Percentiles rank a stretch among this genome's conserved stretches.
phyloP scores from a whole-genome alignment of 768 basidiomycete genomes.

The Lentinula edodes region DNA sequence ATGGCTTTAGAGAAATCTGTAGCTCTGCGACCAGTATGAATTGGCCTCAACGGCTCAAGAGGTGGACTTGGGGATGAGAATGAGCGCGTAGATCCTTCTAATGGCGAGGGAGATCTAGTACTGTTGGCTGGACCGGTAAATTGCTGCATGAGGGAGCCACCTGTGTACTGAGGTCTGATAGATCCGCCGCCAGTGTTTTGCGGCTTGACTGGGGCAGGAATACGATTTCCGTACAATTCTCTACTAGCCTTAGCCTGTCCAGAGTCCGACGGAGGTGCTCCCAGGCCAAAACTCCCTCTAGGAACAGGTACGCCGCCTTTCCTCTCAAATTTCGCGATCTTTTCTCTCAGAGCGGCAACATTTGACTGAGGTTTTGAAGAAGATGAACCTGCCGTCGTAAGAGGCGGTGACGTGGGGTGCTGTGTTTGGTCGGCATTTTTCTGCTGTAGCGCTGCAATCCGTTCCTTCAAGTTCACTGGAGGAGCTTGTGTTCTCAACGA shows the following conservation, averaged over 20 bases:
- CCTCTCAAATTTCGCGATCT: slow-evolving; percentile 76
- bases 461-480: slow-evolving; percentile 65
- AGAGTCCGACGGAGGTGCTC: slow-evolving; percentile 51
- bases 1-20: slow-evolving; percentile 36
- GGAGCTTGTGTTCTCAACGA: slow-evolving; percentile 26
- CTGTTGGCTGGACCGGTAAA: neutral
- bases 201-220: slow-evolving; percentile 36
- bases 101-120: slow-evolving; percentile 5
- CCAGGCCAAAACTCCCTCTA: slow-evolving; percentile 68
- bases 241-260: slow-evolving; percentile 38
- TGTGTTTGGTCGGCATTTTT: slow-evolving; percentile 26
- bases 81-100: neutral
- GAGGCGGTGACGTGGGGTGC: slow-evolving; percentile 8
- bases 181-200: slow-evolving; percentile 17
- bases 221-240: slow-evolving; percentile 73
- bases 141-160: neutral
- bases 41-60: neutral
- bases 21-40: slow-evolving; percentile 13
- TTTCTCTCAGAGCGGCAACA: slow-evolving; percentile 43
- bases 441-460: slow-evolving; percentile 78
- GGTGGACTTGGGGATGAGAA: slow-evolving; percentile 7
- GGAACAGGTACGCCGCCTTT: slow-evolving; percentile 74
- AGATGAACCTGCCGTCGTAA: slow-evolving; percentile 1
- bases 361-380: neutral
- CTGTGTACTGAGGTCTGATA: slow-evolving; percentile 3